phyloP scores from a whole-genome alignment of 2,329 filamentous ascomycete genomes.

The Exophiala aquamarina region DNA sequence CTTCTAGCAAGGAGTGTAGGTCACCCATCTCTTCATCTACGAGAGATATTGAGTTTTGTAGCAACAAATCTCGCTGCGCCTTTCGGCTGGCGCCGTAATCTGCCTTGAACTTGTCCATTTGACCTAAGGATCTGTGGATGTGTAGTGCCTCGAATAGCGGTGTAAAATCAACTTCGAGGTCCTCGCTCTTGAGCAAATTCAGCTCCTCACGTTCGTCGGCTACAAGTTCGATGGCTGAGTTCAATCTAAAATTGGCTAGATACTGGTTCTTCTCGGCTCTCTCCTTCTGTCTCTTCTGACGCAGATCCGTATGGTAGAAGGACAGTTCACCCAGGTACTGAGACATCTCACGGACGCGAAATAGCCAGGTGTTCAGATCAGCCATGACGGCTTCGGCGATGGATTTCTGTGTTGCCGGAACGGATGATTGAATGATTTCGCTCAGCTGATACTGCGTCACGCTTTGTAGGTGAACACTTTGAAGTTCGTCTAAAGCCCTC shows the following conservation, averaged over 20 bases:
- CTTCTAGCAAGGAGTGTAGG: conserved; percentile 86
- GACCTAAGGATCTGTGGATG: conserved; percentile 91
- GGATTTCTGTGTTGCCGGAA: conserved; percentile 85
- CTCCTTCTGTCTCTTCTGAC: conserved; percentile 78
- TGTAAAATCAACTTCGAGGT: conserved; percentile 90
- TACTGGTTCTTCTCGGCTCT: conserved; percentile 74
- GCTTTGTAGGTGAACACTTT: conserved; percentile 93
- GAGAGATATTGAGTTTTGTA: conserved; percentile 68
- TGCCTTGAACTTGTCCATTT: conserved; percentile 83
- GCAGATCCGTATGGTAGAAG: conserved; percentile 91
- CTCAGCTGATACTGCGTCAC: conserved; percentile 94
- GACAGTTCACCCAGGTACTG: conserved; percentile 95
- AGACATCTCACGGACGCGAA: conserved; percentile 89
- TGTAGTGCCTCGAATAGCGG: conserved; percentile 93
- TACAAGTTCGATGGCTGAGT: conserved; percentile 92
- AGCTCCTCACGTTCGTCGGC: conserved; percentile 95
- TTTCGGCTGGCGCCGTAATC: conserved; percentile 92
- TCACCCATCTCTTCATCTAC: conserved; percentile 79
- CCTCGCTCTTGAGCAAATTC: conserved; percentile 92
- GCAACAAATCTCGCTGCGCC: conserved; percentile 85
- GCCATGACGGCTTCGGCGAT: conserved; percentile 97
- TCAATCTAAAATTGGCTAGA: conserved; percentile 81
- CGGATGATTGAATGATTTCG: conserved; percentile 92
- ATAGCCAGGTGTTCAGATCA: conserved; percentile 96
- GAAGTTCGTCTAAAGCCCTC: conserved; percentile 89